Percentiles rank a stretch among this genome's conserved stretches.
These are phyloP conservation scores for Neurospora hispaniola DNA, from an alignment of 495 filamentous ascomycete species.

Conservation along the genomic window DNA sequence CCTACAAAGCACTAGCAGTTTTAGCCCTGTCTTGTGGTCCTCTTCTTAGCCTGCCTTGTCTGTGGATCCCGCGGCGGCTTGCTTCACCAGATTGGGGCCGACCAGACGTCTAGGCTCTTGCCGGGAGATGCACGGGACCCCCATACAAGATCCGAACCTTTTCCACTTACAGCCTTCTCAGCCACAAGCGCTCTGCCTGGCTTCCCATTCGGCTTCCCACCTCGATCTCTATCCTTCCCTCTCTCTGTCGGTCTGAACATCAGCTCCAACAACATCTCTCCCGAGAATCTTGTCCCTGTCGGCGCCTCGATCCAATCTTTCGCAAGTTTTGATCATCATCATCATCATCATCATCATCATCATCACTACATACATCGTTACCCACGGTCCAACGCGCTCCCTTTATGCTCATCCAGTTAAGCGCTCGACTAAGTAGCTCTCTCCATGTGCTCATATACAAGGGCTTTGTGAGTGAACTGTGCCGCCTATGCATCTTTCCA, in stretches of 20 bases:
- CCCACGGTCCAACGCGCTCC: background rate
- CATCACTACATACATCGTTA: background rate
- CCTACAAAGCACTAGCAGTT: constrained; percentile 3
- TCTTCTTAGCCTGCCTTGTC: constrained; percentile 7
- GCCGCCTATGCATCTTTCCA: constrained; percentile 26
- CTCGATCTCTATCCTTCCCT: constrained; percentile 2
- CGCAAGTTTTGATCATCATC: background rate
- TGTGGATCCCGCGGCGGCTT: constrained; percentile 19
- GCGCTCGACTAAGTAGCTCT: background rate
- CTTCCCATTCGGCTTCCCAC: constrained; percentile 10
- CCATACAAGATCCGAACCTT: constrained; percentile 12
- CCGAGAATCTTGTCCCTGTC: background rate
- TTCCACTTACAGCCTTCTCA: background rate
- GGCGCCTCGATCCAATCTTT: background rate
- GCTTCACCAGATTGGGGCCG: constrained; percentile 18
- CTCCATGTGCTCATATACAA: background rate
- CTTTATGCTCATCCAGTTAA: background rate
- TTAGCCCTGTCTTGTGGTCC: constrained; percentile 2
- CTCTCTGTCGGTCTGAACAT: background rate
- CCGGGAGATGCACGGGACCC: constrained; percentile 8
- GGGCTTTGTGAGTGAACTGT: constrained; percentile 17
- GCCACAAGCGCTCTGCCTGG: background rate
- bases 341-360: background rate
- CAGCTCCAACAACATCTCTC: background rate
- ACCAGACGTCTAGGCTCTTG: constrained; percentile 17